Percentiles rank a stretch among this genome's conserved stretches.
These are phyloP conservation scores for Phytophthora fragariaefolia DNA, from an alignment of 352 stramenopile genomes.

Conservation along the genomic window DNA sequence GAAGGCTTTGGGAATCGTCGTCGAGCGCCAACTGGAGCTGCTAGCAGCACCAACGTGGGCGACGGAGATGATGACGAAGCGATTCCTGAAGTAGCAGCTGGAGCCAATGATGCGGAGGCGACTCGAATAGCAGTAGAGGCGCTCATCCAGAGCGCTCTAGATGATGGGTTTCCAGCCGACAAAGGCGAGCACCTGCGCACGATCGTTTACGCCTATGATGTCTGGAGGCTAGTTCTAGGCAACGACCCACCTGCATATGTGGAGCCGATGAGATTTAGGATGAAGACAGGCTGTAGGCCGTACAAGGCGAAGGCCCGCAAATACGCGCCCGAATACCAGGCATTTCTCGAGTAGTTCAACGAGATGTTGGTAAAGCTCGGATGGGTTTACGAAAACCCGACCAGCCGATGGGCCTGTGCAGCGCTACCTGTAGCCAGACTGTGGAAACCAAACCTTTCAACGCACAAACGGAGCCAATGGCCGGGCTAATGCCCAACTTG, in stretches of 20 bases:
- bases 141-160: conserved; percentile 5
- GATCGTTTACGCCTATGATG: conserved; percentile 13
- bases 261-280: conserved; percentile 9
- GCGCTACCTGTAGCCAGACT: conserved; percentile 13
- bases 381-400: conserved; percentile 21
- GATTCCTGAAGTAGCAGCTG: background rate
- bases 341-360: conserved; percentile 28
- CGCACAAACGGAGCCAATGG: conserved; percentile 5
- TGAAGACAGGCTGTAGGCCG: conserved; percentile 11
- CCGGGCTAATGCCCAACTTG: conserved; percentile 16
- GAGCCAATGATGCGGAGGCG: background rate
- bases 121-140: conserved; percentile 7
- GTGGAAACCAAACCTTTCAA: conserved; percentile 20
- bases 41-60: conserved; percentile 1
- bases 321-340: conserved; percentile 21
- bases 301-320: conserved; percentile 13
- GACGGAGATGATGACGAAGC: conserved; percentile 20
- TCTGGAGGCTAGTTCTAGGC: conserved; percentile 12
- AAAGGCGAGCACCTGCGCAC: conserved; percentile 10
- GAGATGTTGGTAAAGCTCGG: conserved; percentile 16
- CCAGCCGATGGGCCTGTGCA: conserved; percentile 18
- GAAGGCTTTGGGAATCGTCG: conserved; percentile 15
- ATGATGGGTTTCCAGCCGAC: conserved; percentile 13
- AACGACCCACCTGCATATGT: conserved; percentile 23
- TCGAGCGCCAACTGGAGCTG: conserved; percentile 16